Evolutionary conservation across 202 grass and related monocot genomes (phyloP).

Genomic region (Saccharum hybrid): DNA sequence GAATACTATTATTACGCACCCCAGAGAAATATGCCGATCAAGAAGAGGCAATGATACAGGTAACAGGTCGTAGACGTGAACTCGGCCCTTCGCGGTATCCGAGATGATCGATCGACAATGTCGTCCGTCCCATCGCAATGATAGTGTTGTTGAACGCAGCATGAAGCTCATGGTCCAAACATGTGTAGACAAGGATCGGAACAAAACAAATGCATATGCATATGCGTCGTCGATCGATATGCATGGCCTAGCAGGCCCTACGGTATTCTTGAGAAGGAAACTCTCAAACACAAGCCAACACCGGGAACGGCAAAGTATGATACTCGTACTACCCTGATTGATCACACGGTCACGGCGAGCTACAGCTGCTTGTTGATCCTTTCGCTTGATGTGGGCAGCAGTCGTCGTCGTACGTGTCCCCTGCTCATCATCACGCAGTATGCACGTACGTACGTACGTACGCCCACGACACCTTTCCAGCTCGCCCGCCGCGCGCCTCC

Average conservation of each 20-base stretch:
- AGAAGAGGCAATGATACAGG: neutral
- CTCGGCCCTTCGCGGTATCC: neutral
- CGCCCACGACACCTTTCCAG: no score
- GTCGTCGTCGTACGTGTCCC: neutral
- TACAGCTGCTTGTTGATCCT: neutral
- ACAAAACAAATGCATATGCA: neutral
- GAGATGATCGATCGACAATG: neutral
- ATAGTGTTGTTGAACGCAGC: neutral
- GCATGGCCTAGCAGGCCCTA: neutral
- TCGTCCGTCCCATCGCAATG: neutral
- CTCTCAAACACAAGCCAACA: neutral
- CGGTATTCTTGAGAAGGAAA: neutral
- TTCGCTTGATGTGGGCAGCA: neutral
- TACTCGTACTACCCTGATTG: neutral
- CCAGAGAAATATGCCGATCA: neutral
- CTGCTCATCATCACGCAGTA: no score
- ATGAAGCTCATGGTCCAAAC: neutral
- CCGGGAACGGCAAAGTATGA: neutral
- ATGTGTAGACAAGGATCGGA: neutral
- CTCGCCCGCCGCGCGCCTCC: no score
- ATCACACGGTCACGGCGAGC: neutral
- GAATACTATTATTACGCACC: neutral
- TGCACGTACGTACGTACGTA: no score
- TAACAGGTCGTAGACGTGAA: neutral
- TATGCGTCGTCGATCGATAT: neutral